A percentile compares a stretch with the other conserved stretches of the same genome.
phyloP scores from a whole-genome alignment of 2,329 filamentous ascomycete species.

The Trichoderma lentiforme region DNA sequence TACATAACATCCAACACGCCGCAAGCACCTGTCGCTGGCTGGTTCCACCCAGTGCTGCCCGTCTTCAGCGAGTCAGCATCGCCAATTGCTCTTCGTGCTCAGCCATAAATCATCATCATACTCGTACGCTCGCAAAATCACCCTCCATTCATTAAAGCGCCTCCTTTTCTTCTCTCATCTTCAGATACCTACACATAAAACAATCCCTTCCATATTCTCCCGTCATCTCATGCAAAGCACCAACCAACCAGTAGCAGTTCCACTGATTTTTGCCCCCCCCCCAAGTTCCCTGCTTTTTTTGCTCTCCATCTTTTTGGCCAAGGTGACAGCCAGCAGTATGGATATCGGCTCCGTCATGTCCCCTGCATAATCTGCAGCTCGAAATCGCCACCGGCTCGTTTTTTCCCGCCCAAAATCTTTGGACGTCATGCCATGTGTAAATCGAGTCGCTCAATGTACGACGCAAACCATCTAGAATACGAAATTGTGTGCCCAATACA shows the following conservation, averaged over 20 bases:
- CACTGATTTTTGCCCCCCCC: background rate
- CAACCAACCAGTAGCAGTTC: background rate
- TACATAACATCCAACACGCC: background rate
- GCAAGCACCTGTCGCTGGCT: background rate
- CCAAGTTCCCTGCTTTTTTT: background rate
- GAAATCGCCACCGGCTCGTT: background rate
- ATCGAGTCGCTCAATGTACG: background rate
- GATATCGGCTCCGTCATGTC: background rate
- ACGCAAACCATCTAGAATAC: background rate
- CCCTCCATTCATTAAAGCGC: background rate
- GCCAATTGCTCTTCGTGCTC: constrained; percentile 1
- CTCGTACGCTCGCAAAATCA: background rate
- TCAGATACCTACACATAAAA: background rate
- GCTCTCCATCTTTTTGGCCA: background rate
- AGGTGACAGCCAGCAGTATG: background rate
- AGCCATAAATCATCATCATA: background rate
- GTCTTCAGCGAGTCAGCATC: constrained; percentile 1
- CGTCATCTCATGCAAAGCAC: background rate
- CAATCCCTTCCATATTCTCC: background rate
- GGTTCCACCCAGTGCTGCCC: background rate
- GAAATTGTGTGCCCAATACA: background rate
- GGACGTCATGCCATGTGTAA: background rate
- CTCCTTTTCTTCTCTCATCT: background rate
- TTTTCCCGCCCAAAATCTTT: background rate
- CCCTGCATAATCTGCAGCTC: background rate